Evolutionary conservation across 768 basidiomycete genomes (phyloP).

Genomic region (Galerina sulciceps): DNA sequence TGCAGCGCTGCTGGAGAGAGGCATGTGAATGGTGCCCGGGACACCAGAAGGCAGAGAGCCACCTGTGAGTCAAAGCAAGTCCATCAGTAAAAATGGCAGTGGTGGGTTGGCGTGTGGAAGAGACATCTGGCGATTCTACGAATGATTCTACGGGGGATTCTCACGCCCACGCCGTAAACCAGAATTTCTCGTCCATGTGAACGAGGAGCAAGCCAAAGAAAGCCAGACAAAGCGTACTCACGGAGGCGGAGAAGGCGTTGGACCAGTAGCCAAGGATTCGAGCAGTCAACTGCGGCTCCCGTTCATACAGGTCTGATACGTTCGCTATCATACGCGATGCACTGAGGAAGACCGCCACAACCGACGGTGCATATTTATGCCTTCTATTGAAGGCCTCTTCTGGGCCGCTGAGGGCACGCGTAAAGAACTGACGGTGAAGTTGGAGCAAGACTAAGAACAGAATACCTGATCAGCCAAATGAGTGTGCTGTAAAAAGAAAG

Average conservation of each 20-base stretch:
- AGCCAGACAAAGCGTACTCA: slow-evolving; percentile 29
- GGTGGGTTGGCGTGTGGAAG: not conserved
- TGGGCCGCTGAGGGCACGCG: slow-evolving; percentile 59
- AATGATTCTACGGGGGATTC: slow-evolving; percentile 11
- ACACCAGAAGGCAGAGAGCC: slow-evolving; percentile 57
- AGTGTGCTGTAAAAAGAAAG: not conserved
- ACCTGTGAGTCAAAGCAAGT: slow-evolving; percentile 35
- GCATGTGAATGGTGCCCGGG: slow-evolving; percentile 69
- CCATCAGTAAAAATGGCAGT: not conserved
- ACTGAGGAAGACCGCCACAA: slow-evolving; percentile 68
- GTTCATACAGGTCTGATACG: slow-evolving; percentile 56
- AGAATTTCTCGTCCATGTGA: slow-evolving; percentile 4
- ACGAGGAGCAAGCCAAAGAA: slow-evolving; percentile 6
- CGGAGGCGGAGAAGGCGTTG: slow-evolving; percentile 56
- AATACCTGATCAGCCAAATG: not conserved
- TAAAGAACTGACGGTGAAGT: slow-evolving; percentile 71
- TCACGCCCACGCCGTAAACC: slow-evolving; percentile 20
- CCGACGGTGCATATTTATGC: slow-evolving; percentile 71
- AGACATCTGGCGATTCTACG: not conserved
- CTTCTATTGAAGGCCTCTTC: slow-evolving; percentile 63
- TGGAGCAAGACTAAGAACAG: slow-evolving; percentile 59
- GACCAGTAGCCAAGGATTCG: slow-evolving; percentile 58
- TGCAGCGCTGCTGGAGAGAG: slow-evolving; percentile 65
- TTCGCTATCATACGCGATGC: slow-evolving; percentile 68
- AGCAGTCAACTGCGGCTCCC: slow-evolving; percentile 63